Percentiles rank a stretch among this genome's conserved stretches.
phyloP scores from a whole-genome alignment of 2,329 filamentous ascomycete genomes.

The Hymenoscyphus linearis region DNA sequence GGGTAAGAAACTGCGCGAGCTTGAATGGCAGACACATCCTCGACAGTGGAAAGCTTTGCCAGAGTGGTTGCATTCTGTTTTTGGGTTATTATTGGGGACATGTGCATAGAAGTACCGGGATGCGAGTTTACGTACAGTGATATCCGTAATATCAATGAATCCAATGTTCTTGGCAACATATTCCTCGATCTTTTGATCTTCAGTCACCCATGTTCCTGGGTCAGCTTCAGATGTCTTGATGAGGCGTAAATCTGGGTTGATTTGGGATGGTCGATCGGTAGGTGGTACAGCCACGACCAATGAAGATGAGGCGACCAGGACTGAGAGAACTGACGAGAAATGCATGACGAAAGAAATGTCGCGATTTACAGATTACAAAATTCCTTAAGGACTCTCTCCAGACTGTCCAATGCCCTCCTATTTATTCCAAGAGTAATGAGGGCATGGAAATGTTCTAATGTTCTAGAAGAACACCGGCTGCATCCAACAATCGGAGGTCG shows the following conservation, averaged over 20 bases:
- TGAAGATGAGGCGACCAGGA: not conserved
- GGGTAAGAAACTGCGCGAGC: conserved; percentile 11
- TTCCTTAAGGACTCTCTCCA: not conserved
- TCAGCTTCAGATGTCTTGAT: conserved; percentile 16
- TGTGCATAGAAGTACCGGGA: not conserved
- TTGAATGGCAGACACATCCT: not conserved
- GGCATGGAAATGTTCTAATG: not conserved
- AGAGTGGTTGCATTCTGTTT: conserved; percentile 2
- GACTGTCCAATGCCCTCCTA: not conserved
- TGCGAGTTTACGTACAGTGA: conserved; percentile 6
- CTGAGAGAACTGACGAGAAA: not conserved
- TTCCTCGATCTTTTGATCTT: conserved; percentile 15
- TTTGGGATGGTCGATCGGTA: not conserved
- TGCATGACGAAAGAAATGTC: conserved; percentile 1
- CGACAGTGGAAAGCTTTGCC: not conserved
- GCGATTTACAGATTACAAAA: not conserved
- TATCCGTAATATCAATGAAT: conserved; percentile 17
- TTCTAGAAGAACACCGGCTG: not conserved
- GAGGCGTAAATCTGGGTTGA: conserved; percentile 5
- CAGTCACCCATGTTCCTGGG: conserved; percentile 13
- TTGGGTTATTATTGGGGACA: not conserved
- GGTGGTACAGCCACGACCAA: conserved; percentile 1
- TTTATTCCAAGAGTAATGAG: not conserved
- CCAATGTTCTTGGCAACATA: conserved; percentile 15
- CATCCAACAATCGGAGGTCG: not conserved